Evolutionary conservation across 2,329 filamentous ascomycete genomes (phyloP), one percentile per base, ranked within the genome.

Genomic region (Monosporascus ibericus): DNA sequence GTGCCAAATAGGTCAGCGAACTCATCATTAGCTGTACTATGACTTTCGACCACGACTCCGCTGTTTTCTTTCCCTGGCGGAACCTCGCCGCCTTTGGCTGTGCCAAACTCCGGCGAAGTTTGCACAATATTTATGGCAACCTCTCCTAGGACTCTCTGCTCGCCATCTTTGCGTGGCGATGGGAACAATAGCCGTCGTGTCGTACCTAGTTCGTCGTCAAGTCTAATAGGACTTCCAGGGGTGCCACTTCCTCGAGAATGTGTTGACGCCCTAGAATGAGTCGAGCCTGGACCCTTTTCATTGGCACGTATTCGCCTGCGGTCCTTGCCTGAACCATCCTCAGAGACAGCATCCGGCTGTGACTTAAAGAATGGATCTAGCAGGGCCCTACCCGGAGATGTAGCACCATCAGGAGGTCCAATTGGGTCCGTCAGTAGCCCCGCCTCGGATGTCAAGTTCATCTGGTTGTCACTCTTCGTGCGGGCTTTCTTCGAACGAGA

Each of bases 111-210:
- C 3, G 70, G 64, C 17, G 69, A 62, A 4, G 74, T 72, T 54
- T 77, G 74, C 42, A 79, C 71, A 49, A 76, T 65, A 58, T 85
- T 85, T 17, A 78, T 71, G 15, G 75, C 69, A 40, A 82, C 66
- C 60, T 85, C 81, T 48, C 79, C 78, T 2, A 89, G 74, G 22
- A 81, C 78, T 64, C 84, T 89, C 1, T 78, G 71, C 46, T 81
- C 75, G 37, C 79, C 81, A 30, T 83, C 80, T 58, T 86, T 87
- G 44, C 84, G 78, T 2, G 88, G 88, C 0, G 87, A 91, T 1
- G 89, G 87, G 63, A 94, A 94, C 1, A 94, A 75, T 2, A 92
- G 70, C 53, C 90, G 78, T 55, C 87, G 79, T 1, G 87, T 91
- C 49, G 66, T 70, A 36, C 80, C 81, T 48, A 80, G 70, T 36